These are phyloP conservation scores for Barnettozyma wickerhamii DNA, from an alignment of 805 yeast species.

Conservation along the genomic window DNA sequence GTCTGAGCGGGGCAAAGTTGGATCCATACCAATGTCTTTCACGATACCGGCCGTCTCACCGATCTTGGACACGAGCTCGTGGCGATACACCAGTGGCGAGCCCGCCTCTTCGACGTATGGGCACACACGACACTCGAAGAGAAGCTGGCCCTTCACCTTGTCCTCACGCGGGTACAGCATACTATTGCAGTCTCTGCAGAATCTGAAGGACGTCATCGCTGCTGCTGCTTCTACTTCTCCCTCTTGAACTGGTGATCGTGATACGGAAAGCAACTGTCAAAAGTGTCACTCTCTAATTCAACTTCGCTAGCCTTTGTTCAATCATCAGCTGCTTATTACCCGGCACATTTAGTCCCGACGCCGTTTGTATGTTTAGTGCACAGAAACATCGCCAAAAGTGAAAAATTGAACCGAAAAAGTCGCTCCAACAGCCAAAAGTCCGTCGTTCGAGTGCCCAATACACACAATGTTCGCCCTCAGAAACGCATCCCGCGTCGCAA, in stretches of 20 bases:
- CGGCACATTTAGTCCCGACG: too few species aligned
- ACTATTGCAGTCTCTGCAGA: slow-evolving; percentile 94
- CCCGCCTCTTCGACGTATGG: slow-evolving; percentile 90
- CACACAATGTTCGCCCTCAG: slow-evolving; percentile 5
- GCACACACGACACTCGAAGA: slow-evolving; percentile 94
- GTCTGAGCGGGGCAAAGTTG: slow-evolving; percentile 95
- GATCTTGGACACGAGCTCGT: slow-evolving; percentile 86
- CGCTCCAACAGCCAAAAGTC: not conserved
- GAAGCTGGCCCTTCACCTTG: slow-evolving; percentile 59
- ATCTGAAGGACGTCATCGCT: slow-evolving; percentile 85
- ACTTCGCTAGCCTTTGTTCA: too few species aligned
- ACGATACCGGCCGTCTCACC: slow-evolving; percentile 97
- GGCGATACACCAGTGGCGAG: slow-evolving; percentile 82
- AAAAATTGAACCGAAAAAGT: not conserved
- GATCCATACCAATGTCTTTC: slow-evolving; percentile 92
- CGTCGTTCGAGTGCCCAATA: not conserved
- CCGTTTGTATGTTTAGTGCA: not conserved
- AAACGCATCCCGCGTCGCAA: slow-evolving; percentile 2
- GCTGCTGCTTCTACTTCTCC: too few species aligned
- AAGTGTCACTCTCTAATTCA: too few species aligned
- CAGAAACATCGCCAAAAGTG: not conserved
- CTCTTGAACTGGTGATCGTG: too few species aligned
- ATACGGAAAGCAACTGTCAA: too few species aligned
- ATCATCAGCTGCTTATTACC: too few species aligned
- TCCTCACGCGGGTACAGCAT: slow-evolving; percentile 98